Evolutionary conservation across 495 filamentous ascomycete genomes (phyloP), one percentile per base, ranked within the genome.

Genomic region (Podospora sp.): DNA sequence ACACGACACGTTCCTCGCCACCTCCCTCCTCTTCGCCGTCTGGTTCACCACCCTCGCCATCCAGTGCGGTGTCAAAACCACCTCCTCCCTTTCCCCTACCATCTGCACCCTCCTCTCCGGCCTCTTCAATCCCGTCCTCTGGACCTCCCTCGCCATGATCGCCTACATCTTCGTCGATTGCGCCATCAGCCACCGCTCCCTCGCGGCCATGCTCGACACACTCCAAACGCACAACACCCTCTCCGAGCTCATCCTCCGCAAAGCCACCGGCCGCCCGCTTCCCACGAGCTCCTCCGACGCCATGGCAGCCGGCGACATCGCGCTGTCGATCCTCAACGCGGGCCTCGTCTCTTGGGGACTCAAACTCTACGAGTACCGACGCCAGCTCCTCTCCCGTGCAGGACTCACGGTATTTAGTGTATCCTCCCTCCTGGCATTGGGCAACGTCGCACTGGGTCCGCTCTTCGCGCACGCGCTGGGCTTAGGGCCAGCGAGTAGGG

Each of bases 351-450:
- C 76, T 3, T 76, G 82, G 77, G 81, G 82, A 0, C 74, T 83
- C 57, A 84, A 84, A 68, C 79, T 84, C 52, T 83, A 79, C 71
- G 77, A 81, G 64, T 81, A 81, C 72, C 77, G 81, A 14, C 36
- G 61, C 0, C 79, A 79, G 29, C 68, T 84, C 0, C 70, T 78
- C 26, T 79, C 77, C 8, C 69, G 77, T 67, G 76, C 76, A 5
- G 81, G 80, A 3, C 62, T 79, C 12, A 72, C 72, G 35, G 75
- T 78, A 0, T 74, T 80, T 20, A 49, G 72, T 9, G 77, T 77
- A 21, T 77, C 77, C 0, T 76, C 73, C 16, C 26, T 69, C 6
- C 29, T 74, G 0, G 75, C 80, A 7, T 66, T 79, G 4, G 65
- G 57, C 8, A 83, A 79, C 69, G 67, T 82, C 52, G 71, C 76